Conservation (phyloP, 768 basidiomycete genomes). For the Lactifluus piperatus region DNA sequence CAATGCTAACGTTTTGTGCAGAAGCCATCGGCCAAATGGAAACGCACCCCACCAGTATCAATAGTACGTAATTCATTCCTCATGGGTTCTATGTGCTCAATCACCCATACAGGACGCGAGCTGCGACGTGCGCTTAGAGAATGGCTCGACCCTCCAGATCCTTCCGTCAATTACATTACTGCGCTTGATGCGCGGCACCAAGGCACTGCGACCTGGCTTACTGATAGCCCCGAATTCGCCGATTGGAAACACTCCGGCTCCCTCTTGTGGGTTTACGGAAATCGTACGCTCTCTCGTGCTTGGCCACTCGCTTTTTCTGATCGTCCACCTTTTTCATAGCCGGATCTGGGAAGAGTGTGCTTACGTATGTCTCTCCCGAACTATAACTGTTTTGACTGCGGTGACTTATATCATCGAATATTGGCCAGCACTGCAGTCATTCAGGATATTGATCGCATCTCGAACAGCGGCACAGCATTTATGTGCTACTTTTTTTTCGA, state of each 20-base stretch:
- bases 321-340: neutral
- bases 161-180: neutral
- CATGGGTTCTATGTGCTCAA: neutral
- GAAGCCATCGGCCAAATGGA: neutral
- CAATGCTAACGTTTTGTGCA: neutral
- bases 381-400: rapidly evolving
- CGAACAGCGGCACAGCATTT: neutral
- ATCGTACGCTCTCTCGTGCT: neutral
- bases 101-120: neutral
- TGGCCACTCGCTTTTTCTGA: neutral
- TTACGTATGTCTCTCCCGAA: neutral
- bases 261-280: neutral
- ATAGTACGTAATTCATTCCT: neutral
- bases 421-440: neutral
- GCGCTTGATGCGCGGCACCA: neutral
- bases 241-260: neutral
- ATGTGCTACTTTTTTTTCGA: too few relatives aligned
- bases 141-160: neutral
- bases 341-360: conserved; percentile 4
- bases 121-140: neutral
- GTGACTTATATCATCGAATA: neutral
- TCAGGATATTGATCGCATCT: neutral
- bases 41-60: neutral
- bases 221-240: neutral
- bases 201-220: neutral